phyloP scores from a whole-genome alignment of 371 early-diverging fungal genomes.

The Zancudomyces culisetae region DNA sequence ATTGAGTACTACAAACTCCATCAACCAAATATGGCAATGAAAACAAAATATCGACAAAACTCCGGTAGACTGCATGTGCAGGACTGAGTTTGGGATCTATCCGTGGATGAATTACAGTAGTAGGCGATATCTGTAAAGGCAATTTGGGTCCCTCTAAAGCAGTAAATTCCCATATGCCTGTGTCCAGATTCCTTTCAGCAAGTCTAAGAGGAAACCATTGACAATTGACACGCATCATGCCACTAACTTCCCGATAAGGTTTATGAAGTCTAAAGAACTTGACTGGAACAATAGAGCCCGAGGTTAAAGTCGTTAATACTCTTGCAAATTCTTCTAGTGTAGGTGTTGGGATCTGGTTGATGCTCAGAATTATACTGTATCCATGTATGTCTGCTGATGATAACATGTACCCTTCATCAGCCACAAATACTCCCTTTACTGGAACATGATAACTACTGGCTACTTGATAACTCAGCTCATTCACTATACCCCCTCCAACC shows the following conservation, averaged over 20 bases:
- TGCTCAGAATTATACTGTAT: slow-evolving; percentile 36
- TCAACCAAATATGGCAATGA: slow-evolving; percentile 54
- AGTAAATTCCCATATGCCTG: slow-evolving; percentile 51
- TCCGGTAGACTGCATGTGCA: slow-evolving; percentile 39
- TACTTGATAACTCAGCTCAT: slow-evolving; percentile 51
- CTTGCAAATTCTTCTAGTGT: slow-evolving; percentile 55
- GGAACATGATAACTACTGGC: slow-evolving; percentile 35
- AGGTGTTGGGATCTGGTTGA: slow-evolving; percentile 47
- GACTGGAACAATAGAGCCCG: slow-evolving; percentile 65
- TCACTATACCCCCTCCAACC: slow-evolving; percentile 75
- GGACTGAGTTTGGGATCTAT: slow-evolving; percentile 67
- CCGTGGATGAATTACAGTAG: slow-evolving; percentile 47
- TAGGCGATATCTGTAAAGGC: background rate
- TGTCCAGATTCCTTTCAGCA: too few species aligned
- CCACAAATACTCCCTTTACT: slow-evolving; percentile 58
- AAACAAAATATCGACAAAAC: slow-evolving; percentile 31
- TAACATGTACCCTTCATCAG: slow-evolving; percentile 47
- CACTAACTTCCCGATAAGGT: slow-evolving; percentile 38
- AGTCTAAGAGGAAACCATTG: background rate
- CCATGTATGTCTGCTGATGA: slow-evolving; percentile 36
- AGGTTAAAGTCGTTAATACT: slow-evolving; percentile 39
- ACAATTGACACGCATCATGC: background rate
- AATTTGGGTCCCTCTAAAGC: slow-evolving; percentile 24
- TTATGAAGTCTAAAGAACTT: slow-evolving; percentile 61
- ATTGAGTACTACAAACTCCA: slow-evolving; percentile 39